Base-by-base conservation (phyloP, 495 filamentous ascomycete genomes). In the Aspergillus sparsus region DNA sequence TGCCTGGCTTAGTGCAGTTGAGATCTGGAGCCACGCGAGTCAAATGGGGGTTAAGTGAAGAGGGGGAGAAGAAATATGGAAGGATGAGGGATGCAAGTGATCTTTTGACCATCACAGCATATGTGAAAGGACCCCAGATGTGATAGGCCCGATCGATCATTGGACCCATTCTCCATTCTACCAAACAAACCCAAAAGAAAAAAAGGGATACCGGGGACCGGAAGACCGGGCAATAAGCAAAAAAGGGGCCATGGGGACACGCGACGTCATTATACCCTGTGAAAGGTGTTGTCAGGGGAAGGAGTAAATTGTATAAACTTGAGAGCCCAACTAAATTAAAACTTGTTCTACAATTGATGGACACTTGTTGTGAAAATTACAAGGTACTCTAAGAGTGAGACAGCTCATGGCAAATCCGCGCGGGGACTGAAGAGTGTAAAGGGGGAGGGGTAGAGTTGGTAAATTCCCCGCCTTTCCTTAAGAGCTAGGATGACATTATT, bases 191-290 rank as follows among this genome's bases (percentile, higher is more conserved):
- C 31, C n/a, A n/a, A 31, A 8, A 11, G 7, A 39, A 49, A 57
- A 13, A 18, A 41, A 56, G 32, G 37, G 13, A 36, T 57, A 42
- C 42, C 35, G 11, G 55, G 32, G 32, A 27, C 6, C 10, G 16
- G 45, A 49, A 36, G 53, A 18, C 9, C 37, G 13, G 10, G 42
- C 33, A 58, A 55, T 35, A 45, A 50, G 31, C 5, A 13, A 49
- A 61, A 47, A 60, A 50, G 3, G 15, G 34, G 49, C 37, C 13
- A 16, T 8, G 16, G 12, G 15, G 10, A 18, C 11, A 42, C 69
- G 21, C 21, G 61, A 70, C 69, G 68, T 72, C 70, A 72, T 70
- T 49, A 34, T 62, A 63, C 58, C 64, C 65, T 60, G 59, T 58
- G 56, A 55, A 62, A 50, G 49, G 49, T 52, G 50, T 57, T 44